These are phyloP conservation scores for Solanum habrochaites DNA, from an alignment of 257 asterid genomes.

Conservation along the genomic window DNA sequence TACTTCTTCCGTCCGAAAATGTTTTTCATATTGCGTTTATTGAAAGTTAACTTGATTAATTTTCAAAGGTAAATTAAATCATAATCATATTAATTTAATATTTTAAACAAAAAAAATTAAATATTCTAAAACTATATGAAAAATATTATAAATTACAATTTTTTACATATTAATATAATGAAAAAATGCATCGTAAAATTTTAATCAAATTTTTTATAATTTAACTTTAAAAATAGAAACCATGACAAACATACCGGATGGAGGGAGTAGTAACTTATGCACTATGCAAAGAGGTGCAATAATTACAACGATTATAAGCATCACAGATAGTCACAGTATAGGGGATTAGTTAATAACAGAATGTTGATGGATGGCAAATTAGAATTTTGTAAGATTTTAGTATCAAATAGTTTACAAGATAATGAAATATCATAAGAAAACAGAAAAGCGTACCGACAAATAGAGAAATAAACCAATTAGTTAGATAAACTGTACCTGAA, in stretches of 20 bases:
- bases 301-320: not conserved
- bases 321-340: not conserved
- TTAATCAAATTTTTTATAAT: no score
- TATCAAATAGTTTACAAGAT: not conserved
- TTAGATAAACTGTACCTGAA: not conserved
- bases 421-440: not conserved
- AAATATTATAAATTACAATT: no score
- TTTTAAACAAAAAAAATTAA: no score
- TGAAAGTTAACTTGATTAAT: no score
- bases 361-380: not conserved
- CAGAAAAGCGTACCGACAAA: not conserved
- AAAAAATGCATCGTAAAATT: no score
- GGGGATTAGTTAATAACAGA: not conserved
- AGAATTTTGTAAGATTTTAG: not conserved
- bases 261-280: not conserved
- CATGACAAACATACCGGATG: no score
- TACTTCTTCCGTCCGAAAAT: not conserved
- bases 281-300: not conserved
- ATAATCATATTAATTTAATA: no score
- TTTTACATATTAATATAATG: no score
- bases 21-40: no score
- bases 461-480: not conserved
- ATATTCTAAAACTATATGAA: no score
- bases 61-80: no score
- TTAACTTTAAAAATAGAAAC: no score